phyloP scores from a whole-genome alignment of 1,284 basidiomycete species.

The Singerocomus rubriflavus region DNA sequence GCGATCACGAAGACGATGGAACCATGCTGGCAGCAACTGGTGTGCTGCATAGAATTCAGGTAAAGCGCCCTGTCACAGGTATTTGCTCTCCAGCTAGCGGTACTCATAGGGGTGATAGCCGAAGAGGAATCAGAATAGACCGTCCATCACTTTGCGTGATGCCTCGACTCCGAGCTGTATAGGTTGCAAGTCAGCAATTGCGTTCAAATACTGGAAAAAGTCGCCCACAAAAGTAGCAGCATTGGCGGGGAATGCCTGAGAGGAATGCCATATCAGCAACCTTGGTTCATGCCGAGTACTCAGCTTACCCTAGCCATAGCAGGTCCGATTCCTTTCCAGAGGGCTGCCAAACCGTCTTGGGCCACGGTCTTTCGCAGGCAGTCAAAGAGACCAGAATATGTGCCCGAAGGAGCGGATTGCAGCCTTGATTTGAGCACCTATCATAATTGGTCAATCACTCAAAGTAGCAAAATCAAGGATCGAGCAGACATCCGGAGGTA shows the following conservation, averaged over 20 bases:
- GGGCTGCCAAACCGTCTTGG: slow-evolving; percentile 82
- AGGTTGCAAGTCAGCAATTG: slow-evolving; percentile 4
- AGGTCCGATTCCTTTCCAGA: slow-evolving; percentile 98
- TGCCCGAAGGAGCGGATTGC: slow-evolving; percentile 95
- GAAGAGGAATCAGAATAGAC: slow-evolving; percentile 45
- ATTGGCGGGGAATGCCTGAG: slow-evolving; percentile 87
- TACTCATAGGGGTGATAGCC: slow-evolving; percentile 1
- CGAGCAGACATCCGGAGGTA: slow-evolving; percentile 84
- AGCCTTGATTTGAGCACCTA: slow-evolving; percentile 95
- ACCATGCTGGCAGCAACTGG: background rate
- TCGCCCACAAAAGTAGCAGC: slow-evolving; percentile 90
- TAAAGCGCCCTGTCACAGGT: slow-evolving; percentile 2
- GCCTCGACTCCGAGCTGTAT: slow-evolving; percentile 77
- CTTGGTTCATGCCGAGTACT: background rate
- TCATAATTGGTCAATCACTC: slow-evolving; percentile 18
- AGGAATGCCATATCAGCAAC: slow-evolving; percentile 8
- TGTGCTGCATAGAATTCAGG: slow-evolving; percentile 8
- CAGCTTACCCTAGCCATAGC: slow-evolving; percentile 85
- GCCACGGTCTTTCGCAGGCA: slow-evolving; percentile 92
- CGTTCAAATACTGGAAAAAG: slow-evolving; percentile 1
- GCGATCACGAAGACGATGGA: background rate
- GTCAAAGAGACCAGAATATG: slow-evolving; percentile 92
- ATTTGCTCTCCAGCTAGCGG: slow-evolving; percentile 8
- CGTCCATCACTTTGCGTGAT: slow-evolving; percentile 71
- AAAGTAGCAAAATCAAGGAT: background rate